phyloP scores from a whole-genome alignment of 805 yeast species.

The Sugiyamaella valdiviana region DNA sequence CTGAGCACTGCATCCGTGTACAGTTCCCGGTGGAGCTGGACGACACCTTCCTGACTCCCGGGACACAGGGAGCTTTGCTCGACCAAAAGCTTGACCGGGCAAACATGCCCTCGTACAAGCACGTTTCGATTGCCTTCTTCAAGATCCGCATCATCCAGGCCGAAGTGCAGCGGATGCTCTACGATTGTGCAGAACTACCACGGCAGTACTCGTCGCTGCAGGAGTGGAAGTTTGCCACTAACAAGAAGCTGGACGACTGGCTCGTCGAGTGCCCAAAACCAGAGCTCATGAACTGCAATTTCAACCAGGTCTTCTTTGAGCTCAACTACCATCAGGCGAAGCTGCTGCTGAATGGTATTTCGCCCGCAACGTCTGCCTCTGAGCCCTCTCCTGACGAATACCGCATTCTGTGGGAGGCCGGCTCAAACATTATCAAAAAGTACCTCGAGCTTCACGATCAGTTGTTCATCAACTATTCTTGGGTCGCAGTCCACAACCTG shows the following conservation, averaged over 20 bases:
- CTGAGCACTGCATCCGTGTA: slow-evolving; percentile 69
- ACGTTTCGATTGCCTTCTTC: slow-evolving; percentile 61
- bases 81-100: slow-evolving; percentile 1
- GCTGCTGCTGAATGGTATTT: slow-evolving; percentile 66
- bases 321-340: slow-evolving; percentile 74
- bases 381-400: slow-evolving; percentile 50
- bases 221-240: slow-evolving; percentile 59
- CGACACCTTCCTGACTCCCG: slow-evolving; percentile 53
- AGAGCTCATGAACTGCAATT: slow-evolving; percentile 63
- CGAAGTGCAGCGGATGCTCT: slow-evolving; percentile 64
- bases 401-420: slow-evolving; percentile 51
- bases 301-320: slow-evolving; percentile 61
- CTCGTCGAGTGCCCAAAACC: slow-evolving; percentile 49
- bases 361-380: slow-evolving; percentile 53
- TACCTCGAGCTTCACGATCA: slow-evolving; percentile 54
- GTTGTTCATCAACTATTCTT: slow-evolving; percentile 69
- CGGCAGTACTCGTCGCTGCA: slow-evolving; percentile 46
- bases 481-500: slow-evolving; percentile 88
- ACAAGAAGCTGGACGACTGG: slow-evolving; percentile 58
- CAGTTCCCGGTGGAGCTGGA: slow-evolving; percentile 69
- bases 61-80: slow-evolving; percentile 20
- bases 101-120: slow-evolving; percentile 54
- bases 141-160: slow-evolving; percentile 68
- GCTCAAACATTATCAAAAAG: slow-evolving; percentile 58
- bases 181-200: slow-evolving; percentile 68